A percentile compares a stretch with the other conserved stretches of the same genome.
Conservation (phyloP, 768 basidiomycete species). For the Sarcodon sp. region DNA sequence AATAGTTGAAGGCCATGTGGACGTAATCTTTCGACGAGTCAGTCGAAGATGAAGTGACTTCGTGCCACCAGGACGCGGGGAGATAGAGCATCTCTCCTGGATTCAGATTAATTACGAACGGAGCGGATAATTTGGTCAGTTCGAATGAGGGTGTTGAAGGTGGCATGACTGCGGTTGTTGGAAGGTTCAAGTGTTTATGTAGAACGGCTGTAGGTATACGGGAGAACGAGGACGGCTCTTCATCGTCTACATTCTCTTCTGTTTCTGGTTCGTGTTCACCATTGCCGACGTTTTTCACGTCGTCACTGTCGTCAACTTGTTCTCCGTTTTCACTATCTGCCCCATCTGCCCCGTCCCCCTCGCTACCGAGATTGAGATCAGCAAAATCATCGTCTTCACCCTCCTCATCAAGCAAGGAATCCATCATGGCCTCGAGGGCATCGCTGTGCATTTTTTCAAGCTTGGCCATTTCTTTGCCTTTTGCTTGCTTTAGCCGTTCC, state of each 20-base stretch:
- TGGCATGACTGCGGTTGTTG: constrained; percentile 12
- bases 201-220: constrained; percentile 16
- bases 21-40: constrained; percentile 4
- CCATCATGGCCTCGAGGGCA: constrained; percentile 11
- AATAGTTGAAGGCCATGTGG: constrained; percentile 21
- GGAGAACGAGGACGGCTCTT: constrained; percentile 18
- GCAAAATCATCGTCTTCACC: not conserved
- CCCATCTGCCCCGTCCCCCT: not conserved
- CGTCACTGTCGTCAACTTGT: constrained; percentile 3
- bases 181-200: constrained; percentile 12
- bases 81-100: constrained; percentile 20
- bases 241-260: constrained; percentile 1
- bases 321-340: not conserved
- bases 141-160: constrained; percentile 5
- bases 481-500: constrained; percentile 8
- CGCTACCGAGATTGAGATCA: constrained; percentile 7
- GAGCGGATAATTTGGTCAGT: constrained; percentile 9
- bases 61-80: constrained; percentile 20
- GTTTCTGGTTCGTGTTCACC: constrained; percentile 1
- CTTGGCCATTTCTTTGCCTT: constrained; percentile 11
- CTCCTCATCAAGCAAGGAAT: constrained; percentile 13
- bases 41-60: constrained; percentile 16
- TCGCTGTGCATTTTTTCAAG: constrained; percentile 11
- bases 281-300: not conserved
- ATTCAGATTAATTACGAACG: constrained; percentile 15